Conservation (phyloP, 225 moss, liverwort and hornwort genomes). For the Rhytidiadelphus loreus region DNA sequence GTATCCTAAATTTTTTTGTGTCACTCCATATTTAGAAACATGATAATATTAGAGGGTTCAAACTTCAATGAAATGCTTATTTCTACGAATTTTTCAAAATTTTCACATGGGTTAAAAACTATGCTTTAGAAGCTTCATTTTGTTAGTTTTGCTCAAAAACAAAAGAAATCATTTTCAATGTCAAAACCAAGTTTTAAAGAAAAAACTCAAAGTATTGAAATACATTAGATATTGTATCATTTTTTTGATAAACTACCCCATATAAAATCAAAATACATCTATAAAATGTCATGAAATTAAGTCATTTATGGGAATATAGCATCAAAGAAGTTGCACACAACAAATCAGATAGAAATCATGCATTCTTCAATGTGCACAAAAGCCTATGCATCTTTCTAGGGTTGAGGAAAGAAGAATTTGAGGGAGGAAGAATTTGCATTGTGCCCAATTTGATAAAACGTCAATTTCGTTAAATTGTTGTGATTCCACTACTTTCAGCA, state of each 20-base stretch:
- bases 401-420: neutral
- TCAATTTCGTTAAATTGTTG: neutral
- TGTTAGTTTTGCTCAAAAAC: rapidly evolving
- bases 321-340: neutral
- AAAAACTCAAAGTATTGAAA: neutral
- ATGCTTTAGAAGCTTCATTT: neutral
- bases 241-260: neutral
- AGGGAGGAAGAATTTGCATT: neutral
- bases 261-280: neutral
- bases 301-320: neutral
- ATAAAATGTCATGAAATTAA: neutral
- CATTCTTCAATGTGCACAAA: neutral
- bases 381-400: neutral
- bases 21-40: neutral
- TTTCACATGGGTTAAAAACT: no score
- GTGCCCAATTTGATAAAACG: neutral
- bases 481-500: neutral
- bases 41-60: neutral
- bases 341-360: neutral
- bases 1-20: rapidly evolving
- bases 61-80: neutral
- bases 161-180: neutral
- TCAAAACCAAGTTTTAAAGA: neutral
- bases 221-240: neutral
- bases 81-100: neutral